Evolutionary conservation across 805 yeast species (phyloP).

Genomic region (Ogataea thermomethanolica): DNA sequence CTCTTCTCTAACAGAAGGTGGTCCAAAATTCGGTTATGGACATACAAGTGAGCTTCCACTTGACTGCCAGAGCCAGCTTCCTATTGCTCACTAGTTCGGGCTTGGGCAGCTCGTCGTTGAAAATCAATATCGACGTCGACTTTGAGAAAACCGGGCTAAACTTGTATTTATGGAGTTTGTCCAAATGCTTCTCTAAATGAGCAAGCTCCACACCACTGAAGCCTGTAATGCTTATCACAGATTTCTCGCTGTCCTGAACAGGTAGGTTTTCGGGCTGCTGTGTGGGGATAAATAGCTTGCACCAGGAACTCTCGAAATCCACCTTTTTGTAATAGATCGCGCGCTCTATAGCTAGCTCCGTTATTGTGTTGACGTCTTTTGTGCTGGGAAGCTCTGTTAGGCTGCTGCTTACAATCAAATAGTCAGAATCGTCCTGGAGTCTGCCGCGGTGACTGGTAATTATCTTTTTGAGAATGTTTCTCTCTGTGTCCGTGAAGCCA

Average conservation of each 20-base stretch:
- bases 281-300: constrained; percentile 17
- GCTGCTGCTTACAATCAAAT: constrained; percentile 22
- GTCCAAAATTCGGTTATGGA: constrained; percentile 13
- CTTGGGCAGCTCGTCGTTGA: constrained; percentile 31
- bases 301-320: constrained; percentile 25
- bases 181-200: constrained; percentile 46
- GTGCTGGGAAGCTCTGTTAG: neutral
- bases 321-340: constrained; percentile 23
- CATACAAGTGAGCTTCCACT: constrained; percentile 24
- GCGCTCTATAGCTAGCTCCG: constrained; percentile 31
- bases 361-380: constrained; percentile 12
- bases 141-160: constrained; percentile 48
- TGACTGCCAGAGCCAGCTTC: constrained; percentile 24
- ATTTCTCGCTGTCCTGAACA: neutral
- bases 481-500: constrained; percentile 19
- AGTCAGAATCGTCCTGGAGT: constrained; percentile 6
- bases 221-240: constrained; percentile 28
- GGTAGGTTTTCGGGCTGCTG: neutral
- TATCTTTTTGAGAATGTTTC: constrained; percentile 22
- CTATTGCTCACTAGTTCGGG: constrained; percentile 14
- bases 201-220: constrained; percentile 31
- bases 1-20: too few species aligned
- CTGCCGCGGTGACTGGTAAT: constrained; percentile 26
- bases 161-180: constrained; percentile 41
- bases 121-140: constrained; percentile 52